phyloP scores from a whole-genome alignment of 2,329 filamentous ascomycete species.

The Fusarium haematococcum region DNA sequence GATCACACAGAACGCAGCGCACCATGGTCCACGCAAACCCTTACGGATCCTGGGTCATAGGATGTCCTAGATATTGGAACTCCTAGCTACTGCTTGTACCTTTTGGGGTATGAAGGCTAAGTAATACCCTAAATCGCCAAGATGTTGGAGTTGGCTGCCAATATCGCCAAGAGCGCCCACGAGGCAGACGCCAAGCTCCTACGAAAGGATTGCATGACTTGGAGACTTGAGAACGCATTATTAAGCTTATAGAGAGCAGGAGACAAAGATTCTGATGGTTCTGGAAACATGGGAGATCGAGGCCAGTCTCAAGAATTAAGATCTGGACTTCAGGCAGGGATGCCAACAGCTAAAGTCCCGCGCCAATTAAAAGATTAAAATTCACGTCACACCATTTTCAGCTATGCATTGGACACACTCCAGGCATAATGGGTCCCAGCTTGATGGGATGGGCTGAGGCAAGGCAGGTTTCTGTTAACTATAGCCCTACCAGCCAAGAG shows the following conservation, averaged over 20 bases:
- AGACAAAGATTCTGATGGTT: no score
- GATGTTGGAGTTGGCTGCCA: background rate
- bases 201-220: background rate
- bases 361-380: conserved; percentile 20
- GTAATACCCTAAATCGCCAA: background rate
- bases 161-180: background rate
- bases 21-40: background rate
- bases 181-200: background rate
- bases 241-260: background rate
- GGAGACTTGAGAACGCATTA: background rate
- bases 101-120: background rate
- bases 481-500: background rate
- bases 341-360: background rate
- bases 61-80: background rate
- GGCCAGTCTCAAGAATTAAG: background rate
- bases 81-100: background rate
- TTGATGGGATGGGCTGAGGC: background rate
- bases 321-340: conserved; percentile 7
- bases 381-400: conserved; percentile 3
- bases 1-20: background rate
- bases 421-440: conserved; percentile 19
- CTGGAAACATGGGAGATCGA: no score
- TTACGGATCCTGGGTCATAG: background rate
- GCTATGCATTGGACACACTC: background rate
- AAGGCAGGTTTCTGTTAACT: conserved; percentile 8